A percentile compares a stretch with the other conserved stretches of the same genome.
These are phyloP conservation scores for Fraxinus paxiana DNA, from an alignment of 305 asterid species.

Conservation along the genomic window DNA sequence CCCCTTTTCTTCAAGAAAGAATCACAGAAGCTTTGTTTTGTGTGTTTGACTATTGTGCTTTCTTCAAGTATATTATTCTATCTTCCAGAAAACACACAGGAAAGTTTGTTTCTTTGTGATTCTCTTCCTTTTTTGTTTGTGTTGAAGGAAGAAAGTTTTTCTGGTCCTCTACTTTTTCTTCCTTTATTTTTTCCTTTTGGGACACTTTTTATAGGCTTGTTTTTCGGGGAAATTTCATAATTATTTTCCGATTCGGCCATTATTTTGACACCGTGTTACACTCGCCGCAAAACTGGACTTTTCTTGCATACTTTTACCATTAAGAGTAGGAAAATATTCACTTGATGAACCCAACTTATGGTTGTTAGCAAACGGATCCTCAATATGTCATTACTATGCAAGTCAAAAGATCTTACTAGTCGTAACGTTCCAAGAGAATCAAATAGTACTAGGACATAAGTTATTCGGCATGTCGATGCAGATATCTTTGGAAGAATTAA, in stretches of 20 bases:
- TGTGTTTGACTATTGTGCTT: slow-evolving; percentile 38
- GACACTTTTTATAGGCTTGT: slow-evolving; percentile 1
- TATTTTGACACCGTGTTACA: background rate
- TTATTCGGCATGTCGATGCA: no score
- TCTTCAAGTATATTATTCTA: slow-evolving; percentile 8
- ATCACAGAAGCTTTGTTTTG: slow-evolving; percentile 23
- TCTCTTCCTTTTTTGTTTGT: slow-evolving; percentile 4
- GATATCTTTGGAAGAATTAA: no score
- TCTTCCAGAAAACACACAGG: background rate
- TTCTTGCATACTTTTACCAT: background rate
- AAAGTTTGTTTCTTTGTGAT: background rate
- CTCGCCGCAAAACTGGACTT: background rate
- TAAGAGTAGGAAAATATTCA: background rate
- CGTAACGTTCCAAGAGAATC: background rate
- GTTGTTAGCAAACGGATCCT: background rate
- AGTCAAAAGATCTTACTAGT: no score
- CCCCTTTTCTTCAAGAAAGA: background rate
- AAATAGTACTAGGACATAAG: no score
- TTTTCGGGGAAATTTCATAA: background rate
- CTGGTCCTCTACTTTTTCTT: background rate
- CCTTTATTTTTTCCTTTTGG: background rate
- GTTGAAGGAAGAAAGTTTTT: background rate
- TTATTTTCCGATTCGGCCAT: background rate
- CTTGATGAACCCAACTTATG: background rate
- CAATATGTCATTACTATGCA: background rate